Evolutionary conservation across 352 stramenopile genomes (phyloP), one percentile per base, ranked within the genome.

Genomic region (Halophytophthora polymorphica): DNA sequence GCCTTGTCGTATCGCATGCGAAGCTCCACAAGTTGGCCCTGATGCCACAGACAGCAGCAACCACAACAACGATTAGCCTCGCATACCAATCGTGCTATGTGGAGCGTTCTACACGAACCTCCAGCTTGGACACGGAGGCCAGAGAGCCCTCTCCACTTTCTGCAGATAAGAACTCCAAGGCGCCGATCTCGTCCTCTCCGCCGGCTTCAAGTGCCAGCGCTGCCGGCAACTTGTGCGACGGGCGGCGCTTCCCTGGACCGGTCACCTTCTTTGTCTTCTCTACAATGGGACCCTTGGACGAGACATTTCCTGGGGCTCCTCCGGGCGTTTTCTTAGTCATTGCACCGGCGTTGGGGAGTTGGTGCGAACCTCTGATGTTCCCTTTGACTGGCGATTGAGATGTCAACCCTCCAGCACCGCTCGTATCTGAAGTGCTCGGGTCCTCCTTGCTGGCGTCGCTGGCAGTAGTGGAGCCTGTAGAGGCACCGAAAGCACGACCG

Each of bases 1-100:
- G 87, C 66, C 61, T 87, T 78, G 69, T 93, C 80, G 61, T 88
- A 84, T 33, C 73, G 69, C 56, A 68, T 69, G 7, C 82, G 82
- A n/a, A 93, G 58, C 34, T 87, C 79, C 57, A 87, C 54, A 14
- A 93, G 46, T 45, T 89, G 73, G 1, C 56, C 56, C 71, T 84
- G 33, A 0, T 28, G 14, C 10, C 13, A 39, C 8, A 19, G 10
- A 29, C 22, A 53, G 12, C 18, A 34, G 5, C 34, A 29, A 14
- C 13, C 59, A 53, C 5, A 49, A 41, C 48, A 69, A 35, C n/a
- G 81, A 51, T 43, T 86, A 64, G 17, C 43, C 50, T 59, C 71
- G 18, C 1, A 15, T 14, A 25, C n/a, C 5, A 2, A 25, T 7
- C 13, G 13, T 45, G 10, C 19, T 22, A 19, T 36, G 1, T 13